These are phyloP conservation scores for Akebia trifoliata DNA, from an alignment of 164 flowering plant genomes.

Conservation along the genomic window DNA sequence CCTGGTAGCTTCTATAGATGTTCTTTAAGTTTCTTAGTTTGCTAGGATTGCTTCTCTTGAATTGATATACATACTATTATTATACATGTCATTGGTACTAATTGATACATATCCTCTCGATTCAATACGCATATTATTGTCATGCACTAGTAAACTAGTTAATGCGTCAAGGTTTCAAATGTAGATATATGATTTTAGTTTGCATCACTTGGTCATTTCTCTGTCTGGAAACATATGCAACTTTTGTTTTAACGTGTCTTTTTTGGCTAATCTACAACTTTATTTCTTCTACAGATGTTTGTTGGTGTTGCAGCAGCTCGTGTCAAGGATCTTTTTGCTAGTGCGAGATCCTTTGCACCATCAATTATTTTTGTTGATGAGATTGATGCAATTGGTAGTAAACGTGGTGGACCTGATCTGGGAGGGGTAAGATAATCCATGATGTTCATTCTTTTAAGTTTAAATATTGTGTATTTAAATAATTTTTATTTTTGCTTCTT, in stretches of 20 bases:
- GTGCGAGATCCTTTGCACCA: conserved; percentile 90
- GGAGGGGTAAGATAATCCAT: conserved; percentile 71
- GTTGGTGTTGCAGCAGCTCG: conserved; percentile 97
- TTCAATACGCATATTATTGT: no score
- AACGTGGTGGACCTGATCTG: conserved; percentile 98
- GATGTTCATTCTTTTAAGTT: neutral
- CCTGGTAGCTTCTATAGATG: no score
- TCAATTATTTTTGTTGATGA: conserved; percentile 95
- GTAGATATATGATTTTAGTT: no score
- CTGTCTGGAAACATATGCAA: neutral
- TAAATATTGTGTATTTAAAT: no score
- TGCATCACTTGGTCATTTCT: neutral
- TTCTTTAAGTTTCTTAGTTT: no score
- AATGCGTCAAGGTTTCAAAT: no score
- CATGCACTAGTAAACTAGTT: no score
- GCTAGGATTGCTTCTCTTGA: no score
- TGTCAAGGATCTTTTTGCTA: conserved; percentile 91
- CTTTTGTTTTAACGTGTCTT: neutral
- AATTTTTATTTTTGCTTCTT: no score
- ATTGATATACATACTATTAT: no score
- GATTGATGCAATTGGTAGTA: conserved; percentile 98
- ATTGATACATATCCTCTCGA: no score
- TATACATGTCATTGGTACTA: no score
- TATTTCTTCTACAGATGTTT: conserved; percentile 81
- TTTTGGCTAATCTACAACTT: conserved; percentile 3